A percentile compares a stretch with the other conserved stretches of the same genome.
phyloP scores from a whole-genome alignment of 2,329 filamentous ascomycete genomes.

The Leptographium radiaticola region DNA sequence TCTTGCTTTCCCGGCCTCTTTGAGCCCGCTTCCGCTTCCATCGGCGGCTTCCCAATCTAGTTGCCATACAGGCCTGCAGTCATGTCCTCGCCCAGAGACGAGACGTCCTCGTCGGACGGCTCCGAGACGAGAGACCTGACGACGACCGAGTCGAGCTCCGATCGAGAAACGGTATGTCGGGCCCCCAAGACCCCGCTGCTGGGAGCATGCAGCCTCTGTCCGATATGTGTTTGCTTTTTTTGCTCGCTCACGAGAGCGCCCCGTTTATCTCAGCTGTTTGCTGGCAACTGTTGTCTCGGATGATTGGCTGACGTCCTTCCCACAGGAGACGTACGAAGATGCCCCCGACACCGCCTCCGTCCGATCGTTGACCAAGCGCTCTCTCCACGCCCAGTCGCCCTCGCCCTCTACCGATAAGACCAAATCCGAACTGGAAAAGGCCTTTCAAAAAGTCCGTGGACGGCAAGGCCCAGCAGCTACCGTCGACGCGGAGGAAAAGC shows the following conservation, averaged over 20 bases:
- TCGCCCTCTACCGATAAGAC: constrained; percentile 12
- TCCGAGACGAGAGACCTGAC: neutral
- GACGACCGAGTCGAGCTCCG: constrained; percentile 3
- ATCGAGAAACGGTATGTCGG: constrained; percentile 9
- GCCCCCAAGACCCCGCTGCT: neutral
- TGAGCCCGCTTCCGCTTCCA: neutral
- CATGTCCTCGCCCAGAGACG: constrained; percentile 9
- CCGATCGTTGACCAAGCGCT: constrained; percentile 49
- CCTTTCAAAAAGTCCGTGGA: constrained; percentile 11
- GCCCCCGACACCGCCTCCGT: constrained; percentile 53
- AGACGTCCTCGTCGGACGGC: constrained; percentile 2
- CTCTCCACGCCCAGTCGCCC: constrained; percentile 14
- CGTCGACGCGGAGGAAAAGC: constrained; percentile 11
- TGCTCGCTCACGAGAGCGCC: neutral
- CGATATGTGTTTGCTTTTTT: neutral
- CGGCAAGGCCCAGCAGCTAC: constrained; percentile 2
- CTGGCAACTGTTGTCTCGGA: no score
- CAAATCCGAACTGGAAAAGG: constrained; percentile 17
- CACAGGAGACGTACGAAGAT: constrained; percentile 71
- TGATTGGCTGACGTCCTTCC: constrained; percentile 5
- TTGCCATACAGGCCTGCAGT: neutral
- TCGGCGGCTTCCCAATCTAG: neutral
- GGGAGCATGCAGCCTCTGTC: neutral
- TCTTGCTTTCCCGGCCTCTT: neutral
- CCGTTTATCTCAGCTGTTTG: neutral